A percentile compares a stretch with the other conserved stretches of the same genome.
Evolutionary conservation across 495 filamentous ascomycete genomes (phyloP).

Genomic region (Poronia punctata): DNA sequence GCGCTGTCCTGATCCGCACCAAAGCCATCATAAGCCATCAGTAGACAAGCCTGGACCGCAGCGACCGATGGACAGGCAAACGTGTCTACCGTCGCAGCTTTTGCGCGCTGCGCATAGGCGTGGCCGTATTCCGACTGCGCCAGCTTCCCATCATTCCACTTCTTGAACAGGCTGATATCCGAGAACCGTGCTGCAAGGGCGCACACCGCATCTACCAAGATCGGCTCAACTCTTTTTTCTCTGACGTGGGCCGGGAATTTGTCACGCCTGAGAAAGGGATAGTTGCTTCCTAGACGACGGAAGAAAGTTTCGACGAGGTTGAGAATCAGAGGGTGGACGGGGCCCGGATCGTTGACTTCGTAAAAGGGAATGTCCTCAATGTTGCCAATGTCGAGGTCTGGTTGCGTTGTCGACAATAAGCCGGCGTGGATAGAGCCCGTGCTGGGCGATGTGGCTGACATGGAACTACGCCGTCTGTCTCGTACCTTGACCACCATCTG

Average conservation of each 20-base stretch:
- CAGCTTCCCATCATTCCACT: slow-evolving; percentile 46
- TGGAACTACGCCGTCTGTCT: slow-evolving; percentile 41
- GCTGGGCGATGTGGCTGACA: slow-evolving; percentile 35
- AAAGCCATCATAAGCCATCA: slow-evolving; percentile 81
- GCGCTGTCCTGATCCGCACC: slow-evolving; percentile 80
- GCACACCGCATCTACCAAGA: slow-evolving; percentile 81
- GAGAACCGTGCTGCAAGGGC: slow-evolving; percentile 77
- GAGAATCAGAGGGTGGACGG: slow-evolving; percentile 63
- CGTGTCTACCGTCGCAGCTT: slow-evolving; percentile 64
- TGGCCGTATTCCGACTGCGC: slow-evolving; percentile 58
- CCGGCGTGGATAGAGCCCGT: slow-evolving; percentile 22
- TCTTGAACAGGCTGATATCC: slow-evolving; percentile 53
- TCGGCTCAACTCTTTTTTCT: slow-evolving; percentile 72
- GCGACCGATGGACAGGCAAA: slow-evolving; percentile 73
- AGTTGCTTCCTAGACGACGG: slow-evolving; percentile 68
- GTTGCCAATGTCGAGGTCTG: slow-evolving; percentile 43
- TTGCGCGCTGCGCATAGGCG: slow-evolving; percentile 70
- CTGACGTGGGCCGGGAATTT: slow-evolving; percentile 63
- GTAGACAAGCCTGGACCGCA: slow-evolving; percentile 69
- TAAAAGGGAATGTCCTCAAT: slow-evolving; percentile 71
- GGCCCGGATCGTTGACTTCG: slow-evolving; percentile 58
- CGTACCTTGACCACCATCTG: slow-evolving; percentile 78
- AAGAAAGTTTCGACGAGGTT: slow-evolving; percentile 75
- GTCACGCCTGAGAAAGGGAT: slow-evolving; percentile 67
- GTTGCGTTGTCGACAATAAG: slow-evolving; percentile 21